A percentile compares a stretch with the other conserved stretches of the same genome.
Evolutionary conservation across 2,329 filamentous ascomycete species (phyloP).

Genomic region (Fusarium poae): DNA sequence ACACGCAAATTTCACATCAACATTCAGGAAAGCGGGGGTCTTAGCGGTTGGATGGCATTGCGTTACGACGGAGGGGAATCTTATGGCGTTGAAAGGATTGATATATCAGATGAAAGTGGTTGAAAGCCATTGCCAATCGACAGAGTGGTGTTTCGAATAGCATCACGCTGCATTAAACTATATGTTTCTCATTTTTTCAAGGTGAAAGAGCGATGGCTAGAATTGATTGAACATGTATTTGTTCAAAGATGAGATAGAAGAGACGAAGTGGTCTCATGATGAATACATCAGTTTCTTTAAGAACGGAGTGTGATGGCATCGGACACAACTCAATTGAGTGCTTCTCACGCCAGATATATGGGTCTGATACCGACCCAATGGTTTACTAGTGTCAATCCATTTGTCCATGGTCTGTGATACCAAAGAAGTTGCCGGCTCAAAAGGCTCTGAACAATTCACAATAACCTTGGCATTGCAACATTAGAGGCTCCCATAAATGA

Average conservation of each 20-base stretch:
- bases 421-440: not conserved
- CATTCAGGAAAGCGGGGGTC: conserved; percentile 47
- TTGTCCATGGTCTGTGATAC: not conserved
- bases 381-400: not conserved
- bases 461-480: not conserved
- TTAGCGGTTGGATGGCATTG: conserved; percentile 49
- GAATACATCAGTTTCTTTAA: conserved; percentile 19
- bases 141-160: conserved; percentile 13
- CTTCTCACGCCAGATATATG: conserved; percentile 1
- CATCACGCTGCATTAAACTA: not conserved
- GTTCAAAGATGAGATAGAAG: conserved; percentile 40
- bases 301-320: not conserved
- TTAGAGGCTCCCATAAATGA: not conserved
- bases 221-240: conserved; percentile 41
- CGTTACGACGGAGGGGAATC: conserved; percentile 39
- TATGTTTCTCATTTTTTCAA: conserved; percentile 38
- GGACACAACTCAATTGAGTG: not conserved
- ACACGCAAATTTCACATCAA: conserved; percentile 38
- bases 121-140: conserved; percentile 13
- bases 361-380: conserved; percentile 18
- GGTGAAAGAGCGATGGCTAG: conserved; percentile 45
- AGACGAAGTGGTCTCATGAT: conserved; percentile 33
- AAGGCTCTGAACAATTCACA: not conserved
- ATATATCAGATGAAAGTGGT: conserved; percentile 37
- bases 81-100: conserved; percentile 46